Base-by-base conservation (phyloP, 2,329 filamentous ascomycete genomes). In the Cercospora beticola region DNA sequence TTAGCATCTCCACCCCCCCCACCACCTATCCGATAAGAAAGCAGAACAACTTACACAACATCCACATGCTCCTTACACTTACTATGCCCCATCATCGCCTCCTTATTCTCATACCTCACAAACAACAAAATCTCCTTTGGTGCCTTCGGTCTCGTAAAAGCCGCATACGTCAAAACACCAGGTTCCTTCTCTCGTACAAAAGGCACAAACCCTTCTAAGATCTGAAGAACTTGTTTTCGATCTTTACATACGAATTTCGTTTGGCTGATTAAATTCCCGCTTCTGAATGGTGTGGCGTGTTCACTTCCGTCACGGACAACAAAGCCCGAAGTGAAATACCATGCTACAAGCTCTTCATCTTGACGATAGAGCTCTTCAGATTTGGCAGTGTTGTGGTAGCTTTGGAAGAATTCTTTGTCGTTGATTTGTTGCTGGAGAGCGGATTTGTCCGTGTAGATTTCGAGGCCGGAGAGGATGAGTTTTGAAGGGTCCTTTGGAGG, bases 361-460 rank as follows among this genome's bases (percentile, higher is more conserved):
- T 71, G 69, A 3, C 63, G 33, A 66, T 74, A 77, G 9, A 76
- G 65, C 1, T 33, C 49, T 56, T 75, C 72, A 14, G 54, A 18
- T 31, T 68, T 68, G 30, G 70, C 74, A 9, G 64, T 68, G 4
- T 68, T 40, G 40, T 75, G 74, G 43, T 74, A 77, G 0, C 68
- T 26, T 58, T 77, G 75, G 68, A 76, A 77, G 60, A 69, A 74
- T 4, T 68, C 70, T 33, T 71, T 67, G 63, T 77, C 75, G 10
- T 77, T 56, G 28, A 76, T 33, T 64, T 77, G 75, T 23, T 62
- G 43, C 33, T 74, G 68, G 6, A 74, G 68, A 10, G 73, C 74
- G 7, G 67, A 43, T 52, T 74, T 76, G 14, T 68, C 52, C 0
- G 72, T 74, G 58, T 77, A 76, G 26, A 77, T 72, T 30, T 77